Conservation (phyloP, 495 filamentous ascomycete genomes). For the Xeromyces bisporus region DNA sequence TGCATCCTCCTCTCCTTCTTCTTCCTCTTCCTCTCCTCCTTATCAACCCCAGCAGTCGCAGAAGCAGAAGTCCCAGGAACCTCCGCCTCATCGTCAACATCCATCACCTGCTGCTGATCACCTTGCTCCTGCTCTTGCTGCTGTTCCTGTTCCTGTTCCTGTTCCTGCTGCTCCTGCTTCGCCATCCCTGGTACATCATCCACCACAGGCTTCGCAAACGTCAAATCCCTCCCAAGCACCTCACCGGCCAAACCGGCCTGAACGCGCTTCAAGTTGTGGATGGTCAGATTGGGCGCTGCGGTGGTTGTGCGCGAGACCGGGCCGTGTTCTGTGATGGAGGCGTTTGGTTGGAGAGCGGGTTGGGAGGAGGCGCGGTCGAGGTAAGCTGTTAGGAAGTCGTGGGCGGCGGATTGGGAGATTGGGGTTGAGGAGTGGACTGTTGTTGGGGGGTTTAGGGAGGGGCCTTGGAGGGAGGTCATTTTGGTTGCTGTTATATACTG, state of each 20-base stretch:
- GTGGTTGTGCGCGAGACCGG: conserved; percentile 37
- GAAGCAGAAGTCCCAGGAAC: conserved; percentile 1
- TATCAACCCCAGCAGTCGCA: conserved; percentile 15
- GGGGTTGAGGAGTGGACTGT: conserved; percentile 24
- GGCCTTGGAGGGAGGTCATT: conserved; percentile 26
- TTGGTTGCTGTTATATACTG: too few species aligned
- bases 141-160: conserved; percentile 5
- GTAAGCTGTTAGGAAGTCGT: conserved; percentile 40
- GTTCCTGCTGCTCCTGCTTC: conserved; percentile 1
- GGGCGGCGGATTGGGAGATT: conserved; percentile 35
- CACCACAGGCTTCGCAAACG: conserved; percentile 21
- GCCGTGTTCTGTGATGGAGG: conserved; percentile 42
- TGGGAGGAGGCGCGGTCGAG: conserved; percentile 34
- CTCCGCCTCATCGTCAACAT: conserved; percentile 11
- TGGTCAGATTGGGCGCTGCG: conserved; percentile 35
- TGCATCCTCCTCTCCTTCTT: conserved; percentile 33
- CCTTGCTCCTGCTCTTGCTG: conserved; percentile 18
- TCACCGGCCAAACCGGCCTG: conserved; percentile 47
- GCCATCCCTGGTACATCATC: conserved; percentile 11
- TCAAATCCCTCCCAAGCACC: conserved; percentile 31
- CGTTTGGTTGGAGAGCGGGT: conserved; percentile 50
- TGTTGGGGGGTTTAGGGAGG: conserved; percentile 30
- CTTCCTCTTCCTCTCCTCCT: conserved; percentile 31
- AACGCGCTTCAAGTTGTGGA: conserved; percentile 50
- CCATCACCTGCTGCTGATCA: conserved; percentile 11